Percentiles rank a stretch among this genome's conserved stretches.
Evolutionary conservation across 257 asterid genomes (phyloP).

Genomic region (Rubia yunnanensis): DNA sequence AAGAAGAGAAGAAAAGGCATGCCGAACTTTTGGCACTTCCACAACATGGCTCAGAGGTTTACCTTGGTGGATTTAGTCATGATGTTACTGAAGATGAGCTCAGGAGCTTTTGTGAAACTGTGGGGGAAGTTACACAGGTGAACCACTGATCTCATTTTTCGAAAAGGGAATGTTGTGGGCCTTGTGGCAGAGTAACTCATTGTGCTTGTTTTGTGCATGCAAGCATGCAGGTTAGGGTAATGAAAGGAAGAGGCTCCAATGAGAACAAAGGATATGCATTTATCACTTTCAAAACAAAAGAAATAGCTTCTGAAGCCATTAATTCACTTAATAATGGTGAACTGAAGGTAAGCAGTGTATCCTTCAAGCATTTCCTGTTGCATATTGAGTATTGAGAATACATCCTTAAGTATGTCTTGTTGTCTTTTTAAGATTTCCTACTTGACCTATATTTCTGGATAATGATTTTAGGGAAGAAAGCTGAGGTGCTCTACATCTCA

Average conservation of each 20-base stretch:
- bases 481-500: constrained; percentile 87
- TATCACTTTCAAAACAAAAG: constrained; percentile 81
- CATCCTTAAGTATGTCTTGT: not conserved
- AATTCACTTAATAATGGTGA: constrained; percentile 69
- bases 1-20: constrained; percentile 43
- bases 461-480: constrained; percentile 56
- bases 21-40: constrained; percentile 92
- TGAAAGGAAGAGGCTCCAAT: constrained; percentile 79
- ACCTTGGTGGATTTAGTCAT: constrained; percentile 70
- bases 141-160: constrained; percentile 4
- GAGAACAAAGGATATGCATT: constrained; percentile 94
- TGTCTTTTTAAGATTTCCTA: not conserved
- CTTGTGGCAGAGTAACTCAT: constrained; percentile 12
- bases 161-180: not conserved
- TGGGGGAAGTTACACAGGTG: constrained; percentile 93
- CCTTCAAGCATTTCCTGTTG: not conserved
- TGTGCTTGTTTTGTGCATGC: constrained; percentile 14
- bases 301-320: constrained; percentile 83
- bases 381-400: not conserved
- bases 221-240: constrained; percentile 74
- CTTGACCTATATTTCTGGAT: constrained; percentile 4
- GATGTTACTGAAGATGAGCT: constrained; percentile 71
- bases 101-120: constrained; percentile 58
- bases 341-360: constrained; percentile 43
- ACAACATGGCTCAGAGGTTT: constrained; percentile 91